Base-by-base conservation (phyloP, 2,329 filamentous ascomycete genomes). In the Xylariaceae sp. region DNA sequence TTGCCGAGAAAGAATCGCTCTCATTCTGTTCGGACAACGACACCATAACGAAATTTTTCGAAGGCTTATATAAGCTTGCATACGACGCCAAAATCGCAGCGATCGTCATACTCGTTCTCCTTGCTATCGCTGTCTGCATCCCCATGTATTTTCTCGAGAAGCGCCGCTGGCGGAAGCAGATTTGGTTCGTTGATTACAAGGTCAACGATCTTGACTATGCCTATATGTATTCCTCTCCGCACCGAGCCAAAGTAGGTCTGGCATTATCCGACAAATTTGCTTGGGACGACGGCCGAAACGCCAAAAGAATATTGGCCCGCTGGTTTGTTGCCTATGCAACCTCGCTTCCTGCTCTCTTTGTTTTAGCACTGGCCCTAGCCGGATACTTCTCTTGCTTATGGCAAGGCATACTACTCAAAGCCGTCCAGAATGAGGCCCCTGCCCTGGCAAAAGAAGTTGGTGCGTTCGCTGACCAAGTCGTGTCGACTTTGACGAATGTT, bases 251-350 rank as follows among this genome's bases (percentile, higher is more conserved):
- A 2, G 72, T 79, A 27, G 92, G 91, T 38, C 79, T 96, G 65
- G 85, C 80, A 69, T 59, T 88, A 17, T 82, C 87, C 6, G 78
- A 78, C 45, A 77, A 74, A 50, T 83, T 92, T 69, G 80, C 80
- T 68, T 71, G 40, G 42, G 39, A 55, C 41, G 48, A 55, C 9
- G 47, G 42, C 22, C 69, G 62, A 78, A 49, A 55, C 6, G 47
- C 43, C 22, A 69, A 62, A 78, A 85, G 90, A 66, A 80, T 88
- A 41, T 77, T 96, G 39, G 77, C 84, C 10, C 83, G 91, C 54
- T 96, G 91, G 90, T 82, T 83, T 45, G 75, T 94, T 55, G 88
- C 91, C 9, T 96, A 96, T 65, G 85, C 84, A n/a, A 96, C 90
- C 0, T 90, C 90, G 0, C 71, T 86, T 0, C 82, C 89, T 0